Evolutionary conservation across 2,329 filamentous ascomycete species (phyloP).

Genomic region (Fusarium papillatum): DNA sequence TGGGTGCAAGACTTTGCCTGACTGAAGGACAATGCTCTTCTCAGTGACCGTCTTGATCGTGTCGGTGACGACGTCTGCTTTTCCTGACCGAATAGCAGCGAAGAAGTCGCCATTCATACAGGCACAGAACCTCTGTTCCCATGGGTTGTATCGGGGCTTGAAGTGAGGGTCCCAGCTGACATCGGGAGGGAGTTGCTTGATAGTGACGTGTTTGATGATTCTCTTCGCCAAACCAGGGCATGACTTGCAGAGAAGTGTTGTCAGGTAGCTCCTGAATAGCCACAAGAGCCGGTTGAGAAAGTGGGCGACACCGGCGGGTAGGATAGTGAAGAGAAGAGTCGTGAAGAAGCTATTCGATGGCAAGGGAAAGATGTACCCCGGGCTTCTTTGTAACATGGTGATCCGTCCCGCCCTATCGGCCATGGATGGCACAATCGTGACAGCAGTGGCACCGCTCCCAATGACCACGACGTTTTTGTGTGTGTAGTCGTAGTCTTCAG

Average conservation of each 20-base stretch:
- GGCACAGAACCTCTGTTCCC: constrained; percentile 79
- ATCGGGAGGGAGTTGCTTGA: constrained; percentile 60
- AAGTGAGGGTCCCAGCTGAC: constrained; percentile 67
- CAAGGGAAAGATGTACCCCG: constrained; percentile 70
- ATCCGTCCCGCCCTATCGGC: constrained; percentile 69
- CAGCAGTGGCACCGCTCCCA: constrained; percentile 76
- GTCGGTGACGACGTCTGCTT: constrained; percentile 58
- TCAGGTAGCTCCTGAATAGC: constrained; percentile 56
- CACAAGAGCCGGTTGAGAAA: constrained; percentile 62
- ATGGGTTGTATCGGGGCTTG: constrained; percentile 67
- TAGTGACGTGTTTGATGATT: constrained; percentile 57
- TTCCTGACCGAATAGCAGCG: constrained; percentile 53
- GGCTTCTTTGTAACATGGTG: constrained; percentile 79
- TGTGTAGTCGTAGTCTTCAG: constrained; percentile 73
- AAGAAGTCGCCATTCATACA: constrained; percentile 62
- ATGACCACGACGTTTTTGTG: constrained; percentile 76
- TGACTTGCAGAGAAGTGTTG: constrained; percentile 61
- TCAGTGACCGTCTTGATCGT: constrained; percentile 60
- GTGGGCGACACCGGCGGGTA: constrained; percentile 59
- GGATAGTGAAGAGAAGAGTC: constrained; percentile 51
- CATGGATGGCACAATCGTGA: constrained; percentile 75
- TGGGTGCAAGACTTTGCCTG: constrained; percentile 61
- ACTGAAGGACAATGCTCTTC: constrained; percentile 57
- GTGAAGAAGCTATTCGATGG: constrained; percentile 56
- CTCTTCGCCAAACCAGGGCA: constrained; percentile 61